Evolutionary conservation across 2,329 filamentous ascomycete genomes (phyloP).

Genomic region (Chaetomiaceae sp.): DNA sequence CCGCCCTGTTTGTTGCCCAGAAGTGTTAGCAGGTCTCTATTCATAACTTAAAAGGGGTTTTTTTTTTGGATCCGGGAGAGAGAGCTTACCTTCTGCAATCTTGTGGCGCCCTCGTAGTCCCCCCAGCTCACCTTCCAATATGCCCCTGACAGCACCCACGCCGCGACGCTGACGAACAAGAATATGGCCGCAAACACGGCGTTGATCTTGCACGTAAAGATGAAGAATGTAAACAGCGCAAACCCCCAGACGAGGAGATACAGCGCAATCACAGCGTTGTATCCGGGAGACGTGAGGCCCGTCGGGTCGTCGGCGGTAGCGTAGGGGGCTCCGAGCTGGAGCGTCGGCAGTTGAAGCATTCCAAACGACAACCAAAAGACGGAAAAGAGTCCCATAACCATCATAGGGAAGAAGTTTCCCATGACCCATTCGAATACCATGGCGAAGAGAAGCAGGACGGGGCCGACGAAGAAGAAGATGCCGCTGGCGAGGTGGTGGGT

Average conservation of each 20-base stretch:
- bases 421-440: constrained; percentile 52
- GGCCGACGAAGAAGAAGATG: constrained; percentile 41
- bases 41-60: too few species aligned
- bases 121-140: constrained; percentile 46
- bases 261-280: constrained; percentile 45
- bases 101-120: constrained; percentile 38
- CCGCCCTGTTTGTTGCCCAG: constrained; percentile 29
- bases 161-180: constrained; percentile 40
- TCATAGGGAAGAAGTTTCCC: constrained; percentile 50
- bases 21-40: neutral
- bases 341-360: constrained; percentile 45
- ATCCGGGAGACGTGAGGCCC: constrained; percentile 40
- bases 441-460: constrained; percentile 42
- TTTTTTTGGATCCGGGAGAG: too few species aligned
- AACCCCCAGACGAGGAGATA: constrained; percentile 52
- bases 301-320: constrained; percentile 40
- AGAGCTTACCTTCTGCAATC: constrained; percentile 41
- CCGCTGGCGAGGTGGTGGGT: constrained; percentile 26
- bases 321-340: constrained; percentile 43
- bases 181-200: constrained; percentile 47
- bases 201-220: constrained; percentile 50
- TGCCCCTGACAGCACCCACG: constrained; percentile 44
- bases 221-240: constrained; percentile 47
- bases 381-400: constrained; percentile 48
- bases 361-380: constrained; percentile 50